Evolutionary conservation across 345 rosid species (phyloP), one percentile per base, ranked within the genome.

Genomic region (Salix udensis): DNA sequence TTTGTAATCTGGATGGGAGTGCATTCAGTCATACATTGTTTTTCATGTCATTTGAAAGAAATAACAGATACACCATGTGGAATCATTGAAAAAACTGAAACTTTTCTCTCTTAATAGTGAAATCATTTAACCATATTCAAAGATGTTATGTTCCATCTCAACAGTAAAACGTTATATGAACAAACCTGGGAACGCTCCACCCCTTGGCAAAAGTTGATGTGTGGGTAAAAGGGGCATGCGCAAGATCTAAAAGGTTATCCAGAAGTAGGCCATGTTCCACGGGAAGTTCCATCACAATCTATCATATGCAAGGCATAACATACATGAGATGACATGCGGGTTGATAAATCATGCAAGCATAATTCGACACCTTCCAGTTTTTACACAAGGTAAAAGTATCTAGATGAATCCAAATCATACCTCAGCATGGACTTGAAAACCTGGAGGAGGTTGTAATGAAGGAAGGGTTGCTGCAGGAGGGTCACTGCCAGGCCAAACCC

Each of bases 171-270:
- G 31, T 58, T 16, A 70, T 23, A 23, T 73, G 73, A 80, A 76
- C 88, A 78, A 80, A 94, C 98, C 97, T 92, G 46, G 99, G 99
- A 31, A 93, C 96, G 76, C 82, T 88, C 99, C 99, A 96, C 66
- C 99, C 99, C 86, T 93, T 96, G 80, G 99, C 99, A 66, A 93
- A 96, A 23, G 99, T 96, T 28, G 98, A 91, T 28, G 99, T 96
- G 80, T 93, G 99, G 68, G 98, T 96, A 78, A 93, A 96, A 19
- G 99, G 99, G 61, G 99, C 99, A 69, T 96, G 99, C 4, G 97
- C 98, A 21, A 93, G 97, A 84, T 96, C 99, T 85, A 96, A 84
- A 69, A 96, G 96, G 82, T 96, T 96, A 79, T 96, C 99, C 65
- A 96, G 80, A 74, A 96, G 98, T 62, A 96, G 89, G 11, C 99